Evolutionary conservation across 164 flowering plant genomes (phyloP).

Genomic region (Tinospora cordifolia): DNA sequence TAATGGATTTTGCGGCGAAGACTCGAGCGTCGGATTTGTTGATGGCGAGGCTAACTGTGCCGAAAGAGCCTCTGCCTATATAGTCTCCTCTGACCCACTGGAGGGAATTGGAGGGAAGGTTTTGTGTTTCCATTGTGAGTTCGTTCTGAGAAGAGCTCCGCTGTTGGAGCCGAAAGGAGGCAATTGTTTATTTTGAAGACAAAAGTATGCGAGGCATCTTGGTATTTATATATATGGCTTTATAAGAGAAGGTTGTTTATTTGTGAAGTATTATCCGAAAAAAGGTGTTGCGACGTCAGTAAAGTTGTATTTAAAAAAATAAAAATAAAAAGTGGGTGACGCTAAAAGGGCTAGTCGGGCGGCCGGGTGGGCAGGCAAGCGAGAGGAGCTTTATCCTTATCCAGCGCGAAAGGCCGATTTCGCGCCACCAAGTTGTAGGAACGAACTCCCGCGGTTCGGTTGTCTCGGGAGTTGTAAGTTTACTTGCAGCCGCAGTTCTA

Average conservation of each 20-base stretch:
- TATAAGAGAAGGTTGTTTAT: background rate
- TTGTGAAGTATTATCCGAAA: slow-evolving; percentile 9
- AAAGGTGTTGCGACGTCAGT: slow-evolving; percentile 15
- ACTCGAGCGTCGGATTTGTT: slow-evolving; percentile 20
- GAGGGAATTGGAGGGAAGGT: background rate
- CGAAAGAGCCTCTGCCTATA: slow-evolving; percentile 62
- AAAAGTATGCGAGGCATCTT: background rate
- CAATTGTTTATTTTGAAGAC: background rate
- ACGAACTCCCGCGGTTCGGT: background rate
- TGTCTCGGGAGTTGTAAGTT: background rate
- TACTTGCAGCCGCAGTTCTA: background rate
- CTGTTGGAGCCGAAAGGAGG: background rate
- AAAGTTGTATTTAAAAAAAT: background rate
- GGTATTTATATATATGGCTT: slow-evolving; percentile 11
- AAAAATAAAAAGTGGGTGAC: background rate
- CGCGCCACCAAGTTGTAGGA: background rate
- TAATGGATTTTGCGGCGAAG: slow-evolving; percentile 72
- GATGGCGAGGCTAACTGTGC: slow-evolving; percentile 41
- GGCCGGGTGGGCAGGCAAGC: background rate
- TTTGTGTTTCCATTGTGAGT: background rate
- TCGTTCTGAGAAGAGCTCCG: no score
- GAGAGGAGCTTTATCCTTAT: slow-evolving; percentile 33
- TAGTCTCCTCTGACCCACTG: slow-evolving; percentile 45
- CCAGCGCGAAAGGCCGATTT: slow-evolving; percentile 11
- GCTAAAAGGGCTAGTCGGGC: no score